Base-by-base conservation (phyloP, 805 yeast genomes). In the Lachancea nothofagi region DNA sequence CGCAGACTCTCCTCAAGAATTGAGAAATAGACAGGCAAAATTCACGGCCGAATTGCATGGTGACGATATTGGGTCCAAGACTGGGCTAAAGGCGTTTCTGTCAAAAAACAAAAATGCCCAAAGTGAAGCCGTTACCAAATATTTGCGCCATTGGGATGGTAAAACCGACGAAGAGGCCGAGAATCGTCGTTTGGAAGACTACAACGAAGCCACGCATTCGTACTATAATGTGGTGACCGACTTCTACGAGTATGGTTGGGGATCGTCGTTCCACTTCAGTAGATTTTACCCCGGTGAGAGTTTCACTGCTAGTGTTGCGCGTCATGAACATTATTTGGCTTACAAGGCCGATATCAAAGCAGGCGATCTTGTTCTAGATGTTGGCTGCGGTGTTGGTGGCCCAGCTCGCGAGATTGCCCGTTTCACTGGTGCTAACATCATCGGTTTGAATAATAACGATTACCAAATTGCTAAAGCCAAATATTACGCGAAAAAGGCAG, bases 311-410 rank as follows among this genome's bases (percentile, higher is more conserved):
- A 95, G 97, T 30, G 80, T 86, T 50, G 97, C 97, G 27, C 81
- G 95, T 71, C 98, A 90, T 65, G 98, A 90, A 71, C 97, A 93
- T 68, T 93, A 76, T 66, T 71, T 90, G 52, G 98, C 98, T 29
- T 69, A 73, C 64, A 81, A 84, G 70, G 88, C 89, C 75, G 83
- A 83, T 46, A 71, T 90, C 55, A 65, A 71, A 53, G 83, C 80
- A 53, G 75, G 78, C 53, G 84, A 83, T 86, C 79, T 80, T 58
- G 98, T 90, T 13, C 74, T 90, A 53, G 98, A 90, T 62, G 98
- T 90, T 42, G 98, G 98, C 34, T 93, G 98, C 71, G 98, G 98
- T 74, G 96, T 90, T 55, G 98, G 98, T 61, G 98, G 98, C 30
- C 98, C 98, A 56, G 97, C 96, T 17, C 83, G 97, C 66, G 96